Evolutionary conservation across 1,284 basidiomycete species (phyloP), one percentile per base, ranked within the genome.

Genomic region (Quambalaria eucalypti): DNA sequence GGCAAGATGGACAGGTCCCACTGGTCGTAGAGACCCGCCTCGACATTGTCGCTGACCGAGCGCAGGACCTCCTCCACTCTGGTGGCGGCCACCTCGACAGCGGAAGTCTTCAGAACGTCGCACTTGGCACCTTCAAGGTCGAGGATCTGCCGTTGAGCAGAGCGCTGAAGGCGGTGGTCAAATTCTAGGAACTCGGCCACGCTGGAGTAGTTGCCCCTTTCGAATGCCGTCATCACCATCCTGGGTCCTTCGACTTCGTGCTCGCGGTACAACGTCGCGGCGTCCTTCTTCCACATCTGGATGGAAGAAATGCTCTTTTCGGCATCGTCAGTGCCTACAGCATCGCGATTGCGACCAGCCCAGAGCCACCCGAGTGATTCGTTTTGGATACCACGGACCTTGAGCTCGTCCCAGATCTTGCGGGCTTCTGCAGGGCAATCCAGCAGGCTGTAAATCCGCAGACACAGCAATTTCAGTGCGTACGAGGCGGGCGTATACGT

Each of bases 151-250:
- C 39, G 5, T 60, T 59, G 44, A 66, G 26, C 25, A 3, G 67
- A 69, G 2, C 59, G 19, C 14, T 67, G 60, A 19, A 69, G 21
- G 44, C 56, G 51, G 50, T 67, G 52, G 16, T 55, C 59, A 47
- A 69, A 69, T 2, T 67, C 63, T 40, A 69, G 55, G 46, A 69
- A 65, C 42, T 69, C 67, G 28, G 50, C 38, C 50, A 60, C 58
- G 2, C 65, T 48, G 2, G 67, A 69, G 47, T 61, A 69, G 39
- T 61, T 69, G 12, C 64, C 67, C 53, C 61, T 56, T 40, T 65
- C 59, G n/a, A 67, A 47, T 12, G 64, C 60, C 42, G 64, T 69
- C 10, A 53, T 33, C 4, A 67, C 55, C 62, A 69, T 65, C 14
- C 63, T 59, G 0, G 61, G 63, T 23, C 57, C 61, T 49, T 66